A percentile compares a stretch with the other conserved stretches of the same genome.
These are phyloP conservation scores for Globisporangium paroecandrum DNA, from an alignment of 352 stramenopile species.

Conservation along the genomic window DNA sequence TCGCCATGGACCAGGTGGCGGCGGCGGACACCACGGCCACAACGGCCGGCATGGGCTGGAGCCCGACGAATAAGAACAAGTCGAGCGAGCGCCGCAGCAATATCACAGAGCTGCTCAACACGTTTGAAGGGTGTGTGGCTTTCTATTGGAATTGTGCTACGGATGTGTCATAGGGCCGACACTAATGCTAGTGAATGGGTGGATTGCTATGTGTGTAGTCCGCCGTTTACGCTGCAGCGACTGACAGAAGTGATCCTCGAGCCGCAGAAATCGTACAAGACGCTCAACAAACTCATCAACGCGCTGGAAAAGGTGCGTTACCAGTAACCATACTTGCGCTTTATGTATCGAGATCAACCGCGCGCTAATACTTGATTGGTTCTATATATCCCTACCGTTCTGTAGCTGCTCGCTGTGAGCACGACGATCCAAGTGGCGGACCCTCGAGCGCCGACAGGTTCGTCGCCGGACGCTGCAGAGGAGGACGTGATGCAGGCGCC, in stretches of 20 bases:
- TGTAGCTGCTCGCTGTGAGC: constrained; percentile 59
- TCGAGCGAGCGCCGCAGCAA: constrained; percentile 47
- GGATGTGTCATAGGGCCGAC: background rate
- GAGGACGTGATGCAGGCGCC: background rate
- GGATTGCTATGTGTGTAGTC: constrained; percentile 19
- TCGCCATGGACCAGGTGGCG: constrained; percentile 54
- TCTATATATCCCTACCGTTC: background rate
- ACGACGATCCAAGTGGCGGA: constrained; percentile 67
- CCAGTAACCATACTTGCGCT: background rate
- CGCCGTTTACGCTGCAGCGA: constrained; percentile 80
- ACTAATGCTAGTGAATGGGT: background rate
- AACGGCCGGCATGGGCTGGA: constrained; percentile 35
- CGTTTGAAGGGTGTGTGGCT: constrained; percentile 47
- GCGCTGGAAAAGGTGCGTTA: constrained; percentile 66
- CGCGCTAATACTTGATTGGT: background rate
- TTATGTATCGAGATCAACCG: background rate
- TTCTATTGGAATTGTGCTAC: background rate
- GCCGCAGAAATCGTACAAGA: constrained; percentile 69
- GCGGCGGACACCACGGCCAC: constrained; percentile 30
- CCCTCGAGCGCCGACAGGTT: constrained; percentile 28
- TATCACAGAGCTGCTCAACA: constrained; percentile 55
- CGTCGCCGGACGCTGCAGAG: background rate
- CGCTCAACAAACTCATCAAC: constrained; percentile 75
- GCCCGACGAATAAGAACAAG: constrained; percentile 48
- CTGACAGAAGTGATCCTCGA: constrained; percentile 77